Conservation (phyloP, 2,329 filamentous ascomycete genomes). For the Hypoxylon sp. region DNA sequence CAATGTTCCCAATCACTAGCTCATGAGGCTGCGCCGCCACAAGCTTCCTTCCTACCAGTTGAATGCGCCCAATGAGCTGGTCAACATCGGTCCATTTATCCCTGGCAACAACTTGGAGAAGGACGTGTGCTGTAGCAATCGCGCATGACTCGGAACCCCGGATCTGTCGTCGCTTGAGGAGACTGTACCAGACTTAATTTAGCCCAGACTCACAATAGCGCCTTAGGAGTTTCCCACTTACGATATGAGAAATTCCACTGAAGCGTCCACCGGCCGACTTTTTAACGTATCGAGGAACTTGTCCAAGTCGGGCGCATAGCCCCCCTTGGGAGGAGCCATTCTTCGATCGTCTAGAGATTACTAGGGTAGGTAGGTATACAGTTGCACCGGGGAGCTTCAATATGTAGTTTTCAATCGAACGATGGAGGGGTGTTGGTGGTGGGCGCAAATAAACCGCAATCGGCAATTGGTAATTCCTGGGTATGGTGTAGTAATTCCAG, state of each 20-base stretch:
- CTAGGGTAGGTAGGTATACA: conserved; percentile 1
- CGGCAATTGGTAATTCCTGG: conserved; percentile 8
- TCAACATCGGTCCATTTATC: conserved; percentile 84
- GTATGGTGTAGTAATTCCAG: background rate
- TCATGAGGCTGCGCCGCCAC: conserved; percentile 89
- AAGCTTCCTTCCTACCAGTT: conserved; percentile 82
- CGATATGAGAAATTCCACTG: conserved; percentile 88
- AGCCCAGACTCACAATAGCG: conserved; percentile 41
- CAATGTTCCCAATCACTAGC: conserved; percentile 94
- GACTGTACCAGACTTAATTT: conserved; percentile 62
- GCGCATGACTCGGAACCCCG: conserved; percentile 89
- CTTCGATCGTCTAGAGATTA: conserved; percentile 9
- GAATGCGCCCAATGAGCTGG: conserved; percentile 84
- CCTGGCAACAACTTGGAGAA: conserved; percentile 87
- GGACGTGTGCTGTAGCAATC: conserved; percentile 88
- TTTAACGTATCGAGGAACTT: conserved; percentile 86
- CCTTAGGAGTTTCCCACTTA: conserved; percentile 59
- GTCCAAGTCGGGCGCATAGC: conserved; percentile 79
- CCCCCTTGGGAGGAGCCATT: conserved; percentile 71
- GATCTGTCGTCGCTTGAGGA: conserved; percentile 93
- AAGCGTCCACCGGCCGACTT: conserved; percentile 80
- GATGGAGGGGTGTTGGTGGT: conserved; percentile 17
- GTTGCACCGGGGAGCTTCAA: conserved; percentile 19
- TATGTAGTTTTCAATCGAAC: conserved; percentile 11
- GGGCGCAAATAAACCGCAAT: conserved; percentile 33